Base-by-base conservation (phyloP, 2,329 filamentous ascomycete genomes). In the Xylaria sp. region DNA sequence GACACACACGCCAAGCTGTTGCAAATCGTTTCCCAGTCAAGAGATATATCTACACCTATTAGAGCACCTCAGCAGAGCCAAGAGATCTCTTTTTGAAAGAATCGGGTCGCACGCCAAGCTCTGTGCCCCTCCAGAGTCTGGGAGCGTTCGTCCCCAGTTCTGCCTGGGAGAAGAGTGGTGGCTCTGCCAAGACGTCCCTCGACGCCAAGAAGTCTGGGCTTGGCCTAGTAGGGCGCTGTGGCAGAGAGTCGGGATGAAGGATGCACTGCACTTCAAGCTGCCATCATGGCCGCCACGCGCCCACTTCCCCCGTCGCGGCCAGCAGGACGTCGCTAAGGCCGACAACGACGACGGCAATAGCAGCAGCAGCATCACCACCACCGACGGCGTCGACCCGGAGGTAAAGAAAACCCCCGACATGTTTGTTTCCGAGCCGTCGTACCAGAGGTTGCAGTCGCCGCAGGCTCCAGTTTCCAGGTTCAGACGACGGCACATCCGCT, bases 231-330 rank as follows among this genome's bases (percentile, higher is more conserved):
- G 59, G 27, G 17, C 3, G 51, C 51, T 61, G 54, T 33, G 33
- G 39, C 63, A 36, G 56, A 49, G 10, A 20, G 51, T 44, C 63
- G 63, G 68, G 59, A 71, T 71, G 69, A 65, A 63, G 65, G 65
- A 68, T 68, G 61, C 33, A 25, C 42, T 50, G 59, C 55, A 33
- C 13, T 25, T 58, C 45, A 54, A 61, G 58, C 55, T 62, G 69
- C 69, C 69, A 58, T 69, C 65, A 68, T 69, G 69, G 67, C 69
- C 69, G 20, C 53, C 51, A 13, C 63, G 47, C 10, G 65, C 63
- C 22, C 57, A 60, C 58, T 31, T 63, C 51, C 56, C 22, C 22
- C 54, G 47, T 27, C 63, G 59, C 25, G 55, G 47, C 57, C 65
- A 55, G 56, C 61, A 33, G 51, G 31, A 17, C 20, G 51, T 36